Conservation (phyloP, 345 rosid genomes). For the Lumnitzera racemosa region DNA sequence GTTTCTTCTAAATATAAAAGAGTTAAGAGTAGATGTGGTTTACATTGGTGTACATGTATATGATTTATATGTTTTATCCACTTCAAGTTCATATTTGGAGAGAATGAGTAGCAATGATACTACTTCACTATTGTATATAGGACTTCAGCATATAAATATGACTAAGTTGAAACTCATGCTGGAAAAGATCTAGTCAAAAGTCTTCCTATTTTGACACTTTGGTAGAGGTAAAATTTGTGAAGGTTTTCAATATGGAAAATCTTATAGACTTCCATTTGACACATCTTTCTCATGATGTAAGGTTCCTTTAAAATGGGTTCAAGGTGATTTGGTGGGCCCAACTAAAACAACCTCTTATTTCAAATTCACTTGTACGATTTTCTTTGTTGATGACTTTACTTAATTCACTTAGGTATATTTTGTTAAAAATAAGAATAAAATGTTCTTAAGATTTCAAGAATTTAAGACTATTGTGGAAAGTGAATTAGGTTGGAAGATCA, state of each 20-base stretch:
- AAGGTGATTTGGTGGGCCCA: too few species aligned
- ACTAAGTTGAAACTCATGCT: too few species aligned
- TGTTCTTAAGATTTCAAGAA: too few species aligned
- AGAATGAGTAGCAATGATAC: conserved; percentile 14
- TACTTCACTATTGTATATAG: conserved; percentile 3
- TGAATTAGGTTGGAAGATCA: neutral
- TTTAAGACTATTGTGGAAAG: conserved; percentile 1
- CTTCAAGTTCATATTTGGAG: conserved; percentile 7
- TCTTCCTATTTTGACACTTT: conserved; percentile 4
- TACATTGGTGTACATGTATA: conserved; percentile 8
- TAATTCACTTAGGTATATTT: conserved; percentile 3
- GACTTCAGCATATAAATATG: conserved; percentile 12
- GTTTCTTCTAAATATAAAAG: conserved; percentile 13
- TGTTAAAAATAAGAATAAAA: neutral
- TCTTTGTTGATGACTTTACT: conserved; percentile 2
- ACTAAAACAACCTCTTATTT: neutral
- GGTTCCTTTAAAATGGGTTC: conserved; percentile 5
- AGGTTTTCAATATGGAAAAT: conserved; percentile 15
- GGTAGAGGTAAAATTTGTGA: conserved; percentile 4
- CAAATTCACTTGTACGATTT: neutral
- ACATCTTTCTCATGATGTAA: conserved; percentile 3
- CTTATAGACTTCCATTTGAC: conserved; percentile 14
- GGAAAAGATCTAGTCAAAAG: conserved; percentile 13
- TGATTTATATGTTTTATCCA: conserved; percentile 10
- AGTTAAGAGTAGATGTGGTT: conserved; percentile 9